Evolutionary conservation across 306 rosid species (phyloP).

Genomic region (Malus sylvestris): DNA sequence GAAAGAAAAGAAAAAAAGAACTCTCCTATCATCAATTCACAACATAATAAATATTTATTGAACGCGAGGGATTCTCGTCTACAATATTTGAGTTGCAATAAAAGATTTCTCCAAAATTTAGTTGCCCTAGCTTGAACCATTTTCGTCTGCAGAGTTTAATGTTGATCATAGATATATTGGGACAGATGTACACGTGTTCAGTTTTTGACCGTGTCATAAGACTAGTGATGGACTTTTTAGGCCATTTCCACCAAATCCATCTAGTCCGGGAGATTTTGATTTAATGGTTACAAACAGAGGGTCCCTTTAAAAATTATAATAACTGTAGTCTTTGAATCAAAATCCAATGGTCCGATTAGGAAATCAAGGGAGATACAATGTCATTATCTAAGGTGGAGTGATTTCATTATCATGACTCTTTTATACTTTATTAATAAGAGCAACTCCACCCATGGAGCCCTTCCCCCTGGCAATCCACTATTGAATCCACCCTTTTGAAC

Average conservation of each 20-base stretch:
- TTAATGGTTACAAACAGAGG: rapidly evolving
- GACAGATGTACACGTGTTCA: not conserved
- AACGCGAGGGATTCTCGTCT: no score
- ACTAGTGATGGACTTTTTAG: not conserved
- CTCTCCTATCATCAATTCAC: no score
- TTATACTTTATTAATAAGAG: not conserved
- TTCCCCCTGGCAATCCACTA: no score
- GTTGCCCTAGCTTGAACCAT: not conserved
- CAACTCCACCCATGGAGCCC: no score
- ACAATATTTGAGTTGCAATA: no score
- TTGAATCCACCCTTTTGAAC: no score
- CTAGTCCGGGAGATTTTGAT: no score
- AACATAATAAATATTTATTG: not conserved
- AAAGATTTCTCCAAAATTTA: no score
- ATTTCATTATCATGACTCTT: not conserved
- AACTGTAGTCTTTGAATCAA: rapidly evolving
- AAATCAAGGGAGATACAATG: not conserved
- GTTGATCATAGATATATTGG: not conserved
- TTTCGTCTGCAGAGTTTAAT: not conserved
- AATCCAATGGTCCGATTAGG: not conserved
- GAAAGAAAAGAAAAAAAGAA: no score
- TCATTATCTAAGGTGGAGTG: not conserved
- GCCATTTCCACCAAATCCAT: no score
- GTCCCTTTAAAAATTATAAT: no score
- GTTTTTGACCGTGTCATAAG: not conserved